Evolutionary conservation across 1,284 basidiomycete genomes (phyloP).

Genomic region (Neotropicomus parvogracilis): DNA sequence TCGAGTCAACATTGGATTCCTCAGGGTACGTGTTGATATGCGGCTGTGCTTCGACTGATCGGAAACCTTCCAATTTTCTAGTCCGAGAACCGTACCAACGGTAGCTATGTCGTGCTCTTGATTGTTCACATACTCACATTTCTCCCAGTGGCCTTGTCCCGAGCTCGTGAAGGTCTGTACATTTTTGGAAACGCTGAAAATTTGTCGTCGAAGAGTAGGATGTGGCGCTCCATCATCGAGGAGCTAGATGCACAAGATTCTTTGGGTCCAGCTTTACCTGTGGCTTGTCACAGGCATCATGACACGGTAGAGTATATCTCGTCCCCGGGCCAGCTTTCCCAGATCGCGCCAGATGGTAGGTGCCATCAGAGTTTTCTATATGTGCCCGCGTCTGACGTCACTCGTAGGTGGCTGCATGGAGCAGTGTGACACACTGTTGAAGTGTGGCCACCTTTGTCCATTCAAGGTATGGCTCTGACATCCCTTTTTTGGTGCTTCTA

Average conservation of each 20-base stretch:
- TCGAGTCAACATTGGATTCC: conserved; percentile 59
- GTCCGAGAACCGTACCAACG: conserved; percentile 58
- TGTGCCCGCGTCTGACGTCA: neutral
- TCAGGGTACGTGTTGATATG: conserved; percentile 44
- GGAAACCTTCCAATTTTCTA: conserved; percentile 18
- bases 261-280: conserved; percentile 53
- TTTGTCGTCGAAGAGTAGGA: conserved; percentile 44
- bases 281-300: conserved; percentile 55
- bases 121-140: neutral
- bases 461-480: conserved; percentile 44
- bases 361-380: neutral
- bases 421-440: conserved; percentile 52
- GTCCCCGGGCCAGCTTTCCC: conserved; percentile 50
- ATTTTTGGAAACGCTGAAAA: conserved; percentile 66
- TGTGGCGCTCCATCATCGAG: conserved; percentile 60
- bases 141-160: conserved; percentile 62
- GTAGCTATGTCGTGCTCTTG: conserved; percentile 22
- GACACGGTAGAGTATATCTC: conserved; percentile 41
- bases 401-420: conserved; percentile 58
- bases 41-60: neutral
- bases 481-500: neutral
- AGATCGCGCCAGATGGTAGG: conserved; percentile 57
- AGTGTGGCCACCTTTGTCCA: conserved; percentile 69
- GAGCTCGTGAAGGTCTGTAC: conserved; percentile 68
- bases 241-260: conserved; percentile 47